Evolutionary conservation across 169 alveolate species (phyloP).

Genomic region (Plasmodium gonderi): DNA sequence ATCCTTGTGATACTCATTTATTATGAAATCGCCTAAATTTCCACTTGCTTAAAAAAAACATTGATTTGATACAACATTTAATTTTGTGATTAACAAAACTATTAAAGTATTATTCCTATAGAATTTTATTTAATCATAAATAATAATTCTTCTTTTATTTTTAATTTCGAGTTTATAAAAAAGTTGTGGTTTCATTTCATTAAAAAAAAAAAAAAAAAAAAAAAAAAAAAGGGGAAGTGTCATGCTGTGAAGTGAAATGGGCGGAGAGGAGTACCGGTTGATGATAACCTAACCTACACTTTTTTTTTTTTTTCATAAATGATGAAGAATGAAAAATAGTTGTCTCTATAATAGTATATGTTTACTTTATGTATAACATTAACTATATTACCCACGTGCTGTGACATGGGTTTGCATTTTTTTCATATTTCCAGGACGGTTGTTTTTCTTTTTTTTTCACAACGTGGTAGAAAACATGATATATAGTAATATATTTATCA

Average conservation of each 20-base stretch:
- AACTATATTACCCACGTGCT: neutral
- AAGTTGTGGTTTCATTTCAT: neutral
- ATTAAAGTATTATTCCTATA: neutral
- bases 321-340: neutral
- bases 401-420: neutral
- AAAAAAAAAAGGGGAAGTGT: neutral
- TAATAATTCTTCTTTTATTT: neutral
- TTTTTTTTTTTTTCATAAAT: neutral
- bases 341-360: neutral
- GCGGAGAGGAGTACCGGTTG: no score
- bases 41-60: neutral
- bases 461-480: neutral
- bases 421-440: neutral
- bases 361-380: neutral
- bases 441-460: neutral
- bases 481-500: no score
- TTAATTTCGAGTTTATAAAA: neutral
- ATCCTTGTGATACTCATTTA: neutral
- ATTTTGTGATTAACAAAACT: neutral
- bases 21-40: neutral
- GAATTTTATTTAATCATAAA: neutral
- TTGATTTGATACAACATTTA: neutral
- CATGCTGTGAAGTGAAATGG: no score
- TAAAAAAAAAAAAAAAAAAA: neutral
- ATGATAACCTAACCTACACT: no score